A percentile compares a stretch with the other conserved stretches of the same genome.
These are phyloP conservation scores for Dactylorhiza incarnata DNA, from an alignment of 106 monocot species.

Conservation along the genomic window DNA sequence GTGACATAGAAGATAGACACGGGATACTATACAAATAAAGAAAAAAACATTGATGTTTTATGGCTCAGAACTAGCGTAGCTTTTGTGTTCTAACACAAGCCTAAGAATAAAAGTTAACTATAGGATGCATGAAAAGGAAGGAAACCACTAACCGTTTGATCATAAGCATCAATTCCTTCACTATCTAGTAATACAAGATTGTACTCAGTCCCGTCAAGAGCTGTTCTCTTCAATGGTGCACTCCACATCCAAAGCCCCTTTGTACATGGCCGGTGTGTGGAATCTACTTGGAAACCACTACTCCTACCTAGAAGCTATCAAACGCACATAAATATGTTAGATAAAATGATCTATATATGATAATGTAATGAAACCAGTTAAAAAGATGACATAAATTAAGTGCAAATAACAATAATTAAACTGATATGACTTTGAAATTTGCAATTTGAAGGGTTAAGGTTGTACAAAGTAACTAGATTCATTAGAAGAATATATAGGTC, in stretches of 20 bases:
- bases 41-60: neutral
- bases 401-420: neutral
- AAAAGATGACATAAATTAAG: neutral
- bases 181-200: slow-evolving; percentile 82
- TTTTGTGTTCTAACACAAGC: neutral
- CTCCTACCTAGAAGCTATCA: slow-evolving; percentile 82
- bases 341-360: neutral
- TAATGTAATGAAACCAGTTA: neutral
- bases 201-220: slow-evolving; percentile 96
- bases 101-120: neutral
- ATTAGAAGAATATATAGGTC: too few species aligned
- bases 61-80: neutral
- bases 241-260: slow-evolving; percentile 93
- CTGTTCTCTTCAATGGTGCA: slow-evolving; percentile 74
- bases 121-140: neutral
- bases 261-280: slow-evolving; percentile 69
- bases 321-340: neutral
- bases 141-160: slow-evolving; percentile 64
- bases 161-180: slow-evolving; percentile 99
- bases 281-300: slow-evolving; percentile 69
- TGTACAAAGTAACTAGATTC: too few species aligned
- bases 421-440: neutral
- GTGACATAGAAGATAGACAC: neutral
- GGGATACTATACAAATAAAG: neutral
- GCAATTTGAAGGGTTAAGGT: neutral